Evolutionary conservation across 2,329 filamentous ascomycete genomes (phyloP).

Genomic region (Apiospora malaysiana): DNA sequence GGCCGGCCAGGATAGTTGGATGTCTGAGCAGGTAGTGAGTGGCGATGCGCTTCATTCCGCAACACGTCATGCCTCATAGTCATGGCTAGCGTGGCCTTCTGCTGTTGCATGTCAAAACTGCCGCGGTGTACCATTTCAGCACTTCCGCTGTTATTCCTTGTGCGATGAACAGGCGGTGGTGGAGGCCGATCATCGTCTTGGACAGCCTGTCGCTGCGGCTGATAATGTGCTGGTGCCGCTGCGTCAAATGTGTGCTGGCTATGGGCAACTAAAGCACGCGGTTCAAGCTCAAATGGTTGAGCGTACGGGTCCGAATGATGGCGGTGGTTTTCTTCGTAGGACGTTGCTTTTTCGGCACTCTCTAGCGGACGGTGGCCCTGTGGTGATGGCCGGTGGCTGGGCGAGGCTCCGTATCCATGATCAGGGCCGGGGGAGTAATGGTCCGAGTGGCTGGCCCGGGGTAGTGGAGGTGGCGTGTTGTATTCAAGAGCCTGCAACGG

Average conservation of each 20-base stretch:
- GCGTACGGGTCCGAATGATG: constrained; percentile 42
- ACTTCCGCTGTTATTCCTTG: constrained; percentile 50
- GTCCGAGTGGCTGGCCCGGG: constrained; percentile 43
- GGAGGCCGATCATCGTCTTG: constrained; percentile 56
- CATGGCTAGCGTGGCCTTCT: constrained; percentile 53
- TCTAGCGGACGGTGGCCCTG: constrained; percentile 35
- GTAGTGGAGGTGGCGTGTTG: constrained; percentile 45
- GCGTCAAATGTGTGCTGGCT: constrained; percentile 30
- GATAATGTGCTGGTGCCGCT: constrained; percentile 28
- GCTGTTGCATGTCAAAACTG: constrained; percentile 47
- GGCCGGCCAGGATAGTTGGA: constrained; percentile 58
- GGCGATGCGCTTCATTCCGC: constrained; percentile 61
- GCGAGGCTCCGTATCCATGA: constrained; percentile 39
- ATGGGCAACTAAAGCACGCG: constrained; percentile 31
- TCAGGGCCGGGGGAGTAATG: constrained; percentile 42
- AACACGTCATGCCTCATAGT: constrained; percentile 65
- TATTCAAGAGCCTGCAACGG: constrained; percentile 61
- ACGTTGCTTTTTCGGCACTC: constrained; percentile 33
- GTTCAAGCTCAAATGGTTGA: constrained; percentile 36
- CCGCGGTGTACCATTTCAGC: constrained; percentile 46
- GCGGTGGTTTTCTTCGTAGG: constrained; percentile 37
- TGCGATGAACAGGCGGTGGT: constrained; percentile 62
- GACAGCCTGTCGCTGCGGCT: constrained; percentile 39
- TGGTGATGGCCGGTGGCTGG: constrained; percentile 47
- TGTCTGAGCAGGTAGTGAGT: constrained; percentile 48